Base-by-base conservation (phyloP, 768 basidiomycete species). In the Termitomyces titanicus region DNA sequence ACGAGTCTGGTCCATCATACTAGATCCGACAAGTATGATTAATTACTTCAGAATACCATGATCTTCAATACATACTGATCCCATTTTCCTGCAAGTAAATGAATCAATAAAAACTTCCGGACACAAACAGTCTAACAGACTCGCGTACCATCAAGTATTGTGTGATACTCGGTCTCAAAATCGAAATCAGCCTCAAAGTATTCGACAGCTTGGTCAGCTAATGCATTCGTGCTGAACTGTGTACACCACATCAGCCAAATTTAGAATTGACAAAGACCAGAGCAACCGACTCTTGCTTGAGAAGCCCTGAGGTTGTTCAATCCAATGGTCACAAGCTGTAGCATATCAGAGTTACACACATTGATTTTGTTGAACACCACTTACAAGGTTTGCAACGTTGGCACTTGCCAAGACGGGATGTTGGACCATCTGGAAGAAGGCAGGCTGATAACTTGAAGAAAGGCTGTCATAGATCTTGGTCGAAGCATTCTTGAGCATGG, bases 1-100 rank as follows among this genome's bases (percentile, higher is more conserved):
- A 77, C 76, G 84, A n/a, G 85, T 84, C 64, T 87, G 85, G 63
- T 85, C 83, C 82, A 89, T 85, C 79, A 88, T 87, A 63, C 78
- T 79, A 25, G 25, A 42, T 5, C 9, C 22, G 20, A 31, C 3
- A 34, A 18, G n/a, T 25, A 33, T 18, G 33, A 20, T 40, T 20
- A 15, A 9, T 60, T 11, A 35, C 33, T n/a, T 25, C 4, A 25
- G 10, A 1, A 12, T 8, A 34, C 17, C 15, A 22, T 12, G 8
- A 37, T 22, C 9, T 15, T 18, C 3, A 24, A 38, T 18, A 67
- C 81, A 60, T 57, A 82, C 80, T 83, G 83, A 59, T 80, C 74
- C 85, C 86, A 86, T 77, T 86, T 84, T 5, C 81, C 80, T 79
- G 44, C 11, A 52, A 25, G 29, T 4, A 9, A 40, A 11, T n/a